A percentile compares a stretch with the other conserved stretches of the same genome.
These are phyloP conservation scores for Exophiala sideris DNA, from an alignment of 2,329 filamentous ascomycete genomes.

Conservation along the genomic window DNA sequence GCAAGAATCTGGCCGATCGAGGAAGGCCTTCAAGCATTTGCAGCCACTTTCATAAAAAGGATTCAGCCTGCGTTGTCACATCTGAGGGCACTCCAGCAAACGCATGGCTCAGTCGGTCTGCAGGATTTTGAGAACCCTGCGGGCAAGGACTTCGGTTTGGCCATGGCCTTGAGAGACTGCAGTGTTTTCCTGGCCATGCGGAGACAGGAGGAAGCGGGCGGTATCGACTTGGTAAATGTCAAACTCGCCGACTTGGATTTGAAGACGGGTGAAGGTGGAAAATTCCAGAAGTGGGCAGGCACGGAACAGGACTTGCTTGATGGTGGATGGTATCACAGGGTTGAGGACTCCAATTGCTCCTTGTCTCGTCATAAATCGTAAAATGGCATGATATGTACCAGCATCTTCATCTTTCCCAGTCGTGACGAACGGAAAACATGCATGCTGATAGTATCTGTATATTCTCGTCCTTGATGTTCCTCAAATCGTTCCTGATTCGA, in stretches of 20 bases:
- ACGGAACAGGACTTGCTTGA: conserved; percentile 62
- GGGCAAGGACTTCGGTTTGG: conserved; percentile 56
- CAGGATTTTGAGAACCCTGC: conserved; percentile 26
- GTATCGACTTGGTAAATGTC: conserved; percentile 36
- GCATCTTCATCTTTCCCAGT: conserved; percentile 25
- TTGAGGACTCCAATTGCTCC: conserved; percentile 30
- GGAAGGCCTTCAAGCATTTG: conserved; percentile 32
- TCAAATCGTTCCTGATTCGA: conserved; percentile 55
- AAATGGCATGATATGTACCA: neutral
- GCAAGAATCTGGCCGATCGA: conserved; percentile 24
- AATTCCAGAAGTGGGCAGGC: conserved; percentile 65
- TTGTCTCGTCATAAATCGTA: conserved; percentile 7
- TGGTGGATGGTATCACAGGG: conserved; percentile 63
- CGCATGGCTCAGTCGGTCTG: conserved; percentile 29
- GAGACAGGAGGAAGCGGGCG: conserved; percentile 3
- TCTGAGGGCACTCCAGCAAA: conserved; percentile 22
- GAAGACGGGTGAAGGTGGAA: conserved; percentile 63
- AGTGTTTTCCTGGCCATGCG: conserved; percentile 59
- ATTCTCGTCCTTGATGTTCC: conserved; percentile 48
- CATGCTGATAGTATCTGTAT: conserved; percentile 53
- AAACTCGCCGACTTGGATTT: conserved; percentile 74
- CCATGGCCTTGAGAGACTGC: conserved; percentile 80
- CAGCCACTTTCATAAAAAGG: conserved; percentile 32
- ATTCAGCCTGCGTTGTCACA: conserved; percentile 37
- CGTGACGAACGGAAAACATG: conserved; percentile 47